Base-by-base conservation (phyloP, 805 yeast genomes). In the Gaillardinia entomophila region DNA sequence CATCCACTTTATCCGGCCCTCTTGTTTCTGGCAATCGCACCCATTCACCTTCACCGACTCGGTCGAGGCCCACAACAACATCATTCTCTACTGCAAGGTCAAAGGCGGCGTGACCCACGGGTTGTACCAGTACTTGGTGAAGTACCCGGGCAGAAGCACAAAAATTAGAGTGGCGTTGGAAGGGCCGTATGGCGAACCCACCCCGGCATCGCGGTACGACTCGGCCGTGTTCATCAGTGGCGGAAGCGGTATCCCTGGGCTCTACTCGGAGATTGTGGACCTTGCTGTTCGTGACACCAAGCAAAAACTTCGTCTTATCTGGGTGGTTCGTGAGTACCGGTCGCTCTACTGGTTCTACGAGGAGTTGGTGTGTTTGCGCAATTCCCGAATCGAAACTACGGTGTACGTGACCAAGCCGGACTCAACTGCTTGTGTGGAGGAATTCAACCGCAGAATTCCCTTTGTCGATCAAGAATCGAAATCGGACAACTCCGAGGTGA, bases 231-330 rank as follows among this genome's bases (percentile, higher is more conserved):
- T 77, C 27, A 52, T 78, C 26, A 79, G 81, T 3, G 84, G 84
- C 6, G 85, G 84, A 4, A 73, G 75, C 40, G 85, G 85, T 10
- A 66, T 78, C 45, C 75, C 85, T 0, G 81, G 77, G 0, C 58
- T 74, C 7, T 58, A 70, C 26, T 60, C 75, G 2, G 66, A 74
- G 35, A 74, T 46, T 1, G 23, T 35, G 11, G 45, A 46, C 20
- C 41, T 49, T 19, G 45, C 41, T 12, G 20, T 36, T 8, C 16
- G 26, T 14, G 15, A 30, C 2, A 7, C 12, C 4, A 11, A 16
- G 30, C 53, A 48, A 30, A 31, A 42, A 16, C 27, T 62, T 18
- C 69, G 72, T 35, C 63, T 84, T 33, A 56, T 72, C 24, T 86
- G 95, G 95, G 67, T 72, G 6, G 63, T 82, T 7, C 63, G 79